Percentiles rank a stretch among this genome's conserved stretches.
phyloP scores from a whole-genome alignment of 768 basidiomycete genomes.

The Tylopilus intermedius region DNA sequence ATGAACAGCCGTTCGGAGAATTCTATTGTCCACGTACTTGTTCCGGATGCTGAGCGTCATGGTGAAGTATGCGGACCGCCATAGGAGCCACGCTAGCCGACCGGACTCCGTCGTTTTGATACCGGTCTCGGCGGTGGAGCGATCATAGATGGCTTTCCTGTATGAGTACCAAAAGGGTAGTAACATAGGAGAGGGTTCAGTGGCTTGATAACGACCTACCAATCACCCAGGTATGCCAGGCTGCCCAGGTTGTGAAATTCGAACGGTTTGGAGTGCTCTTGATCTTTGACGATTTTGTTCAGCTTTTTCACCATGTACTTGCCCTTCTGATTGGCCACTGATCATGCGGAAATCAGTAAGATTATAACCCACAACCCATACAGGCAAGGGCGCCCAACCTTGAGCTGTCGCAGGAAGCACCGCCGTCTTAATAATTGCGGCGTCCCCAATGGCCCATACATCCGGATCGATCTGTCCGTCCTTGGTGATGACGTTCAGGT shows the following conservation, averaged over 20 bases:
- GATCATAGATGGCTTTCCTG: constrained; percentile 77
- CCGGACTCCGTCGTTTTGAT: constrained; percentile 59
- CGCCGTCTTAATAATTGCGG: constrained; percentile 51
- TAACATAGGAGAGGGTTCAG: constrained; percentile 1
- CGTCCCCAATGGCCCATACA: constrained; percentile 82
- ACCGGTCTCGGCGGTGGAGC: constrained; percentile 45
- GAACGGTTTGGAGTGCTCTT: constrained; percentile 49
- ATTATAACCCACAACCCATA: constrained; percentile 19
- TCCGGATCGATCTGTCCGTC: constrained; percentile 55
- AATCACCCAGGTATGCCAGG: constrained; percentile 76
- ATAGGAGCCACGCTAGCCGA: constrained; percentile 70
- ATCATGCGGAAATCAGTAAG: constrained; percentile 6
- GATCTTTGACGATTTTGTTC: constrained; percentile 56
- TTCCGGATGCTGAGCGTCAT: constrained; percentile 70
- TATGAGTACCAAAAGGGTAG: constrained; percentile 4
- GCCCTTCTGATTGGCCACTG: constrained; percentile 76
- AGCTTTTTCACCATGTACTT: constrained; percentile 61
- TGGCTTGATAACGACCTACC: constrained; percentile 36
- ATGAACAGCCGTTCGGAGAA: constrained; percentile 10
- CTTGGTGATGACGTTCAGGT: constrained; percentile 55
- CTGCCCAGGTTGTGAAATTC: constrained; percentile 69
- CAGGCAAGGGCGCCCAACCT: constrained; percentile 37
- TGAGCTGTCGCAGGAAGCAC: constrained; percentile 82
- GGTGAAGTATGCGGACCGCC: constrained; percentile 79
- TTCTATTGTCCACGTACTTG: constrained; percentile 41